Evolutionary conservation across 805 yeast species (phyloP).

Genomic region (Komagataella mondaviorum): DNA sequence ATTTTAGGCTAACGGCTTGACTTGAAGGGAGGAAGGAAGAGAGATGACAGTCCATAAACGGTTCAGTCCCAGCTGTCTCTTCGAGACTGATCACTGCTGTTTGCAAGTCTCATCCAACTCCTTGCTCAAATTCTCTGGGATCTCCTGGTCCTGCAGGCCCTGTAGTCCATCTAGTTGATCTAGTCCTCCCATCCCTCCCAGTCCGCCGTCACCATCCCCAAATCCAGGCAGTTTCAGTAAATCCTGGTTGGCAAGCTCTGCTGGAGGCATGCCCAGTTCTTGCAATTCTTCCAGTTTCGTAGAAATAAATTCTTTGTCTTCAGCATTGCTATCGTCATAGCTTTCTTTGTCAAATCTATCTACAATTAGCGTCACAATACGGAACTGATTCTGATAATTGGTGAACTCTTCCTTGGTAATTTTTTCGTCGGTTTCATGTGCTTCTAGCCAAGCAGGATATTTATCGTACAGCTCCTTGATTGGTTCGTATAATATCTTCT

Average conservation of each 20-base stretch:
- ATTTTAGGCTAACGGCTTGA: neutral
- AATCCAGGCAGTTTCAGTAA: constrained; percentile 31
- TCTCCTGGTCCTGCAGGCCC: constrained; percentile 31
- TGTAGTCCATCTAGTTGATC: constrained; percentile 21
- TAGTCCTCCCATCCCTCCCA: constrained; percentile 10
- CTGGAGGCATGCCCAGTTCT: constrained; percentile 70
- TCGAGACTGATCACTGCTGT: constrained; percentile 13
- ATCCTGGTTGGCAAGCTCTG: constrained; percentile 40
- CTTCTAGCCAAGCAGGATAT: constrained; percentile 58
- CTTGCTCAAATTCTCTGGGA: constrained; percentile 37
- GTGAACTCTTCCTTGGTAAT: constrained; percentile 31
- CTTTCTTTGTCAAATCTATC: constrained; percentile 49
- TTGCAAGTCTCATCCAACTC: constrained; percentile 46
- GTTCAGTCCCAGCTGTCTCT: too few relatives aligned
- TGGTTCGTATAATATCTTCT: constrained; percentile 80
- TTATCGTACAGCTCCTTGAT: constrained; percentile 66
- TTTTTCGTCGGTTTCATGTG: constrained; percentile 26
- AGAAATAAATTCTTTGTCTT: constrained; percentile 36
- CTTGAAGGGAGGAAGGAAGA: too few relatives aligned
- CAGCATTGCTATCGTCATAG: constrained; percentile 39
- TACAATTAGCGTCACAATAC: constrained; percentile 46
- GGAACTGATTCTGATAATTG: constrained; percentile 49
- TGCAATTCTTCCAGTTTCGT: constrained; percentile 54
- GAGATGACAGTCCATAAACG: too few relatives aligned
- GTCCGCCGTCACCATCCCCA: constrained; percentile 21